Conservation (phyloP, 257 asterid genomes). For the Striga asiatica region DNA sequence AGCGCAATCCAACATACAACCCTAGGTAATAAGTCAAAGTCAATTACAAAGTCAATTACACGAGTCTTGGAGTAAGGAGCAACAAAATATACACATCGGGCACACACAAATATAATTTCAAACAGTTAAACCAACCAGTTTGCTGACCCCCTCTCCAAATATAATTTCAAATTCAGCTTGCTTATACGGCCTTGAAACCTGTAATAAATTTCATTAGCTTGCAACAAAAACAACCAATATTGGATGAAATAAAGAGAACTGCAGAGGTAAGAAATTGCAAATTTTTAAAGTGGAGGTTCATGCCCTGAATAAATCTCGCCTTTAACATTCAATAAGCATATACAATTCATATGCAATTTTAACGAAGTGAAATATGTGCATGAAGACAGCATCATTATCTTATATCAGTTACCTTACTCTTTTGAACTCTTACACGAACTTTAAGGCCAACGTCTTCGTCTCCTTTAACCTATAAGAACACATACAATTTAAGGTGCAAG, state of each 20-base stretch:
- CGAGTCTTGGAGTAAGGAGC: not conserved
- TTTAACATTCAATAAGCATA: too few species aligned
- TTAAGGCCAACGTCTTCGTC: conserved; percentile 91
- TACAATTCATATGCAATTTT: too few species aligned
- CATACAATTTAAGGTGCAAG: conserved; percentile 11
- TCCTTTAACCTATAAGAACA: conserved; percentile 57
- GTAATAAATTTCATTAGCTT: conserved; percentile 16
- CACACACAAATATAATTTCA: not conserved
- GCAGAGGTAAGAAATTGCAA: not conserved
- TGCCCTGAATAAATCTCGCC: not conserved
- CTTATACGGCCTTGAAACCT: conserved; percentile 98
- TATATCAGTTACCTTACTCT: conserved; percentile 62
- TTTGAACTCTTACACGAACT: conserved; percentile 98
- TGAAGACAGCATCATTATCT: too few species aligned
- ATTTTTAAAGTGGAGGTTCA: not conserved
- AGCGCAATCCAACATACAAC: conserved; percentile 91
- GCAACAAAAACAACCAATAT: conserved; percentile 3
- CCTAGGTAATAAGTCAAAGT: conserved; percentile 35
- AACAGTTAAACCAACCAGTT: conserved; percentile 46
- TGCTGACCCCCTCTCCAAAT: conserved; percentile 97
- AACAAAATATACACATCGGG: too few species aligned
- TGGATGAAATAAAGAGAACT: conserved; percentile 5
- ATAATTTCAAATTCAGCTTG: conserved; percentile 98
- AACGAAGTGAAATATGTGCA: too few species aligned
- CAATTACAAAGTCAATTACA: too few species aligned